phyloP scores from a whole-genome alignment of 108 stramenopile genomes.

The Skeletonema costatum region DNA sequence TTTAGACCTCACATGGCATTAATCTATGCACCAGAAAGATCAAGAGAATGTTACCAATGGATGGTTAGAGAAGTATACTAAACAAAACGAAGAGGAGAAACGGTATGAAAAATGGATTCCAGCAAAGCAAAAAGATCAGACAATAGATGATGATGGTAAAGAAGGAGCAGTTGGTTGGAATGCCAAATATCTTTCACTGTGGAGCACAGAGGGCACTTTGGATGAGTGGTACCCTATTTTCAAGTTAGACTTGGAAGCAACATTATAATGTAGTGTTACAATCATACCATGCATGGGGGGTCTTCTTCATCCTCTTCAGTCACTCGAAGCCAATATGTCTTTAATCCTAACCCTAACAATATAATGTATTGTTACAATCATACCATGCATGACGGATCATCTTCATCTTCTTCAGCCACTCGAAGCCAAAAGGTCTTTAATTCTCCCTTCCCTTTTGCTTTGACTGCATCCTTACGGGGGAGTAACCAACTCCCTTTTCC shows the following conservation, averaged over 20 bases:
- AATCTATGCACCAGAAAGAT: conserved; percentile 47
- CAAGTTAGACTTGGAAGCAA: conserved; percentile 25
- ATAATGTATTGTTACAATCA: neutral
- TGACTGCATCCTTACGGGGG: conserved; percentile 33
- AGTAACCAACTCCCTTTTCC: conserved; percentile 59
- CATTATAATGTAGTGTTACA: neutral
- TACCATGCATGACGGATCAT: neutral
- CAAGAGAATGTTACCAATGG: conserved; percentile 14
- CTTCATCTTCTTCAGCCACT: neutral
- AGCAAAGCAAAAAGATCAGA: neutral
- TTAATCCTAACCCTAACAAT: conserved; percentile 10
- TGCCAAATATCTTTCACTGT: conserved; percentile 41
- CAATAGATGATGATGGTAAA: neutral
- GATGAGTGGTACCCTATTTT: conserved; percentile 42
- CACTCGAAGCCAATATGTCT: conserved; percentile 61
- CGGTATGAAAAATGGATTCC: conserved; percentile 7
- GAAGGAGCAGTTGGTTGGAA: conserved; percentile 1
- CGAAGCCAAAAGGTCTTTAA: conserved; percentile 65
- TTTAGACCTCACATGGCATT: conserved; percentile 54
- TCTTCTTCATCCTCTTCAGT: neutral
- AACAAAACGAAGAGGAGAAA: conserved; percentile 4
- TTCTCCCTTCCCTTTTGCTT: conserved; percentile 68
- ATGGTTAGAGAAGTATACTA: conserved; percentile 28
- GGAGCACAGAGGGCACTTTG: conserved; percentile 45
- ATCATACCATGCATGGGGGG: neutral